These are phyloP conservation scores for Panus rudis DNA, from an alignment of 768 basidiomycete genomes.

Conservation along the genomic window DNA sequence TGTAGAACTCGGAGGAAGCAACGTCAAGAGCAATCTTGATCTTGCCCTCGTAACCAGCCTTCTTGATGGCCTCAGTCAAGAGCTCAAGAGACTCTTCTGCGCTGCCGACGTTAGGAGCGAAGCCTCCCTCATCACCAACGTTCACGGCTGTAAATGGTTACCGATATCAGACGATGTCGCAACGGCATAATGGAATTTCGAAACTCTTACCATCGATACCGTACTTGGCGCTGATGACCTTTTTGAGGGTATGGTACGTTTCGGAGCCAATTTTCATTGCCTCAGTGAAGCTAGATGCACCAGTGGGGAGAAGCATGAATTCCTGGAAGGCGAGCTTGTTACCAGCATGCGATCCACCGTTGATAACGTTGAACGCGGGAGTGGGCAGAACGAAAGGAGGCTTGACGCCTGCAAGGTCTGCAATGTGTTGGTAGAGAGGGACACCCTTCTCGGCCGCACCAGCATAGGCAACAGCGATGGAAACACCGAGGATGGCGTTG, in stretches of 20 bases:
- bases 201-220: constrained; percentile 86
- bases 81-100: constrained; percentile 98
- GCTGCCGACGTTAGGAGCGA: constrained; percentile 95
- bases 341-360: constrained; percentile 98
- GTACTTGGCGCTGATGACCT: constrained; percentile 98
- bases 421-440: constrained; percentile 94
- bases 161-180: neutral
- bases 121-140: constrained; percentile 99
- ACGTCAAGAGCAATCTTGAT: constrained; percentile 98
- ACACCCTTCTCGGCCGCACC: constrained; percentile 92
- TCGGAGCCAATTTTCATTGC: constrained; percentile 99
- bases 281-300: constrained; percentile 86
- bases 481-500: constrained; percentile 98
- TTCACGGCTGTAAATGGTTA: constrained; percentile 81
- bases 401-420: constrained; percentile 92
- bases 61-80: constrained; percentile 91
- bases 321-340: constrained; percentile 99
- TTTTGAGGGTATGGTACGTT: constrained; percentile 97
- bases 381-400: constrained; percentile 86
- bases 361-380: constrained; percentile 99
- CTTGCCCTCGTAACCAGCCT: constrained; percentile 97
- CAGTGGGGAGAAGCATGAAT: constrained; percentile 98
- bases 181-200: neutral
- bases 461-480: constrained; percentile 91
- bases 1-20: constrained; percentile 99